A percentile compares a stretch with the other conserved stretches of the same genome.
phyloP scores from a whole-genome alignment of 2,329 filamentous ascomycete species.

The Penicillium sp. region DNA sequence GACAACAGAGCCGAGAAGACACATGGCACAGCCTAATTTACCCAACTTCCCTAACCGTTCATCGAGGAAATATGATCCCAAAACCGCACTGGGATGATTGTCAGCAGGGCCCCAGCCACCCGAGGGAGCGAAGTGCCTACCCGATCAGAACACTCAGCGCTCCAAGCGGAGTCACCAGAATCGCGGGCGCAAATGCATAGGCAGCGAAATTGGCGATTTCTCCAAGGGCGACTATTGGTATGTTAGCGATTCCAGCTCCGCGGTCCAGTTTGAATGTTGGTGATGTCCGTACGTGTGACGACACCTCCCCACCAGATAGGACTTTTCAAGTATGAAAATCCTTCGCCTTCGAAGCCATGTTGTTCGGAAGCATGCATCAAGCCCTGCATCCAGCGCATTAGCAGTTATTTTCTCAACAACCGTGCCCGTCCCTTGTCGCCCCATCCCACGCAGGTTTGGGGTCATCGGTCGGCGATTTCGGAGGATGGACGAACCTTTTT shows the following conservation, averaged over 20 bases:
- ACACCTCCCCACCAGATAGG: conserved; percentile 99
- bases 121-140: conserved; percentile 37
- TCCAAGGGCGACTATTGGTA: conserved; percentile 73
- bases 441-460: neutral
- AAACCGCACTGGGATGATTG: conserved; percentile 63
- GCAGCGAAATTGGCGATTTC: conserved; percentile 97
- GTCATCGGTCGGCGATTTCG: neutral
- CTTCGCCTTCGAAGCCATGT: conserved; percentile 96
- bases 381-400: conserved; percentile 56
- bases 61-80: conserved; percentile 91
- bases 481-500: conserved; percentile 71
- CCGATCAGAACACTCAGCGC: conserved; percentile 92
- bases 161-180: conserved; percentile 91
- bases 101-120: conserved; percentile 16
- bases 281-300: conserved; percentile 67
- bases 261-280: conserved; percentile 9
- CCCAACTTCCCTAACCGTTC: conserved; percentile 89
- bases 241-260: conserved; percentile 23
- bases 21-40: conserved; percentile 93
- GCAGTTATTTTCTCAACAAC: neutral
- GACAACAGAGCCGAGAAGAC: conserved; percentile 91
- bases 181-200: conserved; percentile 98
- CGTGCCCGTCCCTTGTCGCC: neutral
- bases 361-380: conserved; percentile 86
- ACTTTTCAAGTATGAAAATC: conserved; percentile 89